These are phyloP conservation scores for Fusarium bactridioides DNA, from an alignment of 2,329 filamentous ascomycete species.

Conservation along the genomic window DNA sequence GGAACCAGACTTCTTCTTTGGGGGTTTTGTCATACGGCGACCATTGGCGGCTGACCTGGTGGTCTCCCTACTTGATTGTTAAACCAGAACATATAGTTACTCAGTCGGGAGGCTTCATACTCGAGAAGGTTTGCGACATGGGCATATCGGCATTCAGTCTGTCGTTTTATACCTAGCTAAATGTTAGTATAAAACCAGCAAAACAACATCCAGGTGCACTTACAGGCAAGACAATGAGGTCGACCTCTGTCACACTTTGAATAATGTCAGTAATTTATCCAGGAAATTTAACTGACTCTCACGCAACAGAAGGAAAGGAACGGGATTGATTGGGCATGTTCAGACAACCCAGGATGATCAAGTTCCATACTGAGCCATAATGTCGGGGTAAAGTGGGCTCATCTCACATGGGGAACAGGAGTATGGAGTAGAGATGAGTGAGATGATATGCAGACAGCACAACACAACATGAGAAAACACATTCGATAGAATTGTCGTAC, in stretches of 20 bases:
- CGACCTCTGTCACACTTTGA: constrained; percentile 77
- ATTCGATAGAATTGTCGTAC: constrained; percentile 48
- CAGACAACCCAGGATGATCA: neutral
- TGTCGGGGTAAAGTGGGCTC: constrained; percentile 24
- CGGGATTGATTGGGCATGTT: neutral
- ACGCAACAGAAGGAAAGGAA: neutral
- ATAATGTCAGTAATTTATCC: constrained; percentile 12
- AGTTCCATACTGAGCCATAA: neutral
- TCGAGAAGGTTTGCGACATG: constrained; percentile 79
- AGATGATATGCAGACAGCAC: neutral
- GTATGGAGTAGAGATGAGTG: neutral
- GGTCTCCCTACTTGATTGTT: constrained; percentile 58
- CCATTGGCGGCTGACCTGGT: constrained; percentile 61
- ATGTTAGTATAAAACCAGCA: constrained; percentile 22
- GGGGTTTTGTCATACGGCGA: constrained; percentile 64
- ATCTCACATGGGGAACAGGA: constrained; percentile 7
- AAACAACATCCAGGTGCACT: constrained; percentile 40
- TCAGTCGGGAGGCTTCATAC: constrained; percentile 54
- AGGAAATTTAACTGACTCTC: neutral
- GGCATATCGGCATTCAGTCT: constrained; percentile 78
- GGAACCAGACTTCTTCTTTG: constrained; percentile 59
- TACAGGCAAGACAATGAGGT: constrained; percentile 73
- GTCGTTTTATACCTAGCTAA: constrained; percentile 73
- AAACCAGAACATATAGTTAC: constrained; percentile 16
- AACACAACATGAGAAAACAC: neutral